A percentile compares a stretch with the other conserved stretches of the same genome.
Evolutionary conservation across 2,329 filamentous ascomycete species (phyloP).

Genomic region (Plenodomus biglobosus): DNA sequence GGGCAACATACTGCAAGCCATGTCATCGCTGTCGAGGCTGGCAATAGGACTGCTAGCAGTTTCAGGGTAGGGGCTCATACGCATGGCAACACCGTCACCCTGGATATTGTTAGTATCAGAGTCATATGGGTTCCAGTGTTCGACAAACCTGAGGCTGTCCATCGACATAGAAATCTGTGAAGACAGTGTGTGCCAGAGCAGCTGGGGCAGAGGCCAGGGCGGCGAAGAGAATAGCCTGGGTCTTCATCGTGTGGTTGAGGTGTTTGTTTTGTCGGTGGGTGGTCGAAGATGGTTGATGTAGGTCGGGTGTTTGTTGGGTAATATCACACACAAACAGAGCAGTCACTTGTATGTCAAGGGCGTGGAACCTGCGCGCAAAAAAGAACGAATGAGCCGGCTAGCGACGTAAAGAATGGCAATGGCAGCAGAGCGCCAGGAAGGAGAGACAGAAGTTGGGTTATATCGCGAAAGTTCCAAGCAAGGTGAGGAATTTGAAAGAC

Average conservation of each 20-base stretch:
- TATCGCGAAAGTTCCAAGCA: constrained; percentile 25
- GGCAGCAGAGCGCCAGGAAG: constrained; percentile 30
- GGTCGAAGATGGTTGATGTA: constrained; percentile 7
- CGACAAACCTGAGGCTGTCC: constrained; percentile 33
- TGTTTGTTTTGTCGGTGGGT: constrained; percentile 6
- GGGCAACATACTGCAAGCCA: constrained; percentile 66
- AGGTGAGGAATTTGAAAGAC: constrained; percentile 18
- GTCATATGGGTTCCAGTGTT: background rate
- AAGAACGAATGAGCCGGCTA: constrained; percentile 42
- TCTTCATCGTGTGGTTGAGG: constrained; percentile 44
- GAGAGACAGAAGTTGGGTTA: constrained; percentile 39
- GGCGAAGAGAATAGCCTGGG: constrained; percentile 35
- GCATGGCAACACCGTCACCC: constrained; percentile 71
- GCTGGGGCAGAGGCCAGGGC: constrained; percentile 38
- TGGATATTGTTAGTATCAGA: constrained; percentile 42
- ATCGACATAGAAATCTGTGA: constrained; percentile 41
- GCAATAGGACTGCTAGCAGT: constrained; percentile 61
- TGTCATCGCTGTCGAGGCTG: constrained; percentile 60
- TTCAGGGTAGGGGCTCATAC: constrained; percentile 60
- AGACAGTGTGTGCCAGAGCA: constrained; percentile 41
- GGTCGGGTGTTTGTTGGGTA: constrained; percentile 7
- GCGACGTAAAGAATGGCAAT: constrained; percentile 41
- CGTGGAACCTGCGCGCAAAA: constrained; percentile 15
- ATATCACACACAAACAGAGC: constrained; percentile 29
- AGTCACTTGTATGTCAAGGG: constrained; percentile 37